Conservation (phyloP, 2,329 filamentous ascomycete species). For the Helotiales sp. region DNA sequence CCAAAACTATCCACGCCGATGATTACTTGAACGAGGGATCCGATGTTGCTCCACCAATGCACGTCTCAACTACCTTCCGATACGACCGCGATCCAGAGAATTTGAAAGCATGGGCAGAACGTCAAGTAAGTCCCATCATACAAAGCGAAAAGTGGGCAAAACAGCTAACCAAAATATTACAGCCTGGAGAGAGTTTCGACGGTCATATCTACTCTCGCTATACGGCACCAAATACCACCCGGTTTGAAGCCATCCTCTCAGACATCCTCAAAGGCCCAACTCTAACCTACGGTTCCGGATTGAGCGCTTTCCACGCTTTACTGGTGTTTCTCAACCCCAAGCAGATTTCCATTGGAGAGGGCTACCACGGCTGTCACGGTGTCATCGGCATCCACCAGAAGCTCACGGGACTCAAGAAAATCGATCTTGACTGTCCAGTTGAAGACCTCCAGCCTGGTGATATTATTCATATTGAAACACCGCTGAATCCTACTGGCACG, state of each 20-base stretch:
- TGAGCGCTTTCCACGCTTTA: slow-evolving; percentile 87
- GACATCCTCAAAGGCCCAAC: slow-evolving; percentile 71
- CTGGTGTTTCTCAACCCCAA: slow-evolving; percentile 84
- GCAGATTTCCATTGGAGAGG: slow-evolving; percentile 79
- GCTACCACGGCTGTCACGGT: slow-evolving; percentile 94
- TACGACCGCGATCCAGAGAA: slow-evolving; percentile 74
- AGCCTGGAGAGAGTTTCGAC: slow-evolving; percentile 59
- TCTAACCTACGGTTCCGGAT: slow-evolving; percentile 82
- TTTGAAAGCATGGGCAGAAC: slow-evolving; percentile 58
- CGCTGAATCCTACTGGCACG: slow-evolving; percentile 87
- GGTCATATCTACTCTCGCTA: slow-evolving; percentile 85
- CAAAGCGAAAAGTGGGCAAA: slow-evolving; percentile 21
- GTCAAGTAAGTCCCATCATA: slow-evolving; percentile 54
- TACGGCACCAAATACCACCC: slow-evolving; percentile 77
- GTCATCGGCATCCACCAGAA: slow-evolving; percentile 76
- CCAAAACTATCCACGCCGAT: slow-evolving; percentile 81
- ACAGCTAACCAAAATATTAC: slow-evolving; percentile 33
- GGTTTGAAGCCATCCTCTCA: slow-evolving; percentile 82
- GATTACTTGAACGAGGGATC: slow-evolving; percentile 74
- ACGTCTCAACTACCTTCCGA: slow-evolving; percentile 89
- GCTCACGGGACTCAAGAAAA: slow-evolving; percentile 74
- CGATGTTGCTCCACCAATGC: slow-evolving; percentile 86
- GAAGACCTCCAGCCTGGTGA: slow-evolving; percentile 76
- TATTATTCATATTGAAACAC: slow-evolving; percentile 89
- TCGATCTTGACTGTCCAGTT: slow-evolving; percentile 72